Base-by-base conservation (phyloP, 441 rosid species). In the Pelargonium myrrhifolium region DNA sequence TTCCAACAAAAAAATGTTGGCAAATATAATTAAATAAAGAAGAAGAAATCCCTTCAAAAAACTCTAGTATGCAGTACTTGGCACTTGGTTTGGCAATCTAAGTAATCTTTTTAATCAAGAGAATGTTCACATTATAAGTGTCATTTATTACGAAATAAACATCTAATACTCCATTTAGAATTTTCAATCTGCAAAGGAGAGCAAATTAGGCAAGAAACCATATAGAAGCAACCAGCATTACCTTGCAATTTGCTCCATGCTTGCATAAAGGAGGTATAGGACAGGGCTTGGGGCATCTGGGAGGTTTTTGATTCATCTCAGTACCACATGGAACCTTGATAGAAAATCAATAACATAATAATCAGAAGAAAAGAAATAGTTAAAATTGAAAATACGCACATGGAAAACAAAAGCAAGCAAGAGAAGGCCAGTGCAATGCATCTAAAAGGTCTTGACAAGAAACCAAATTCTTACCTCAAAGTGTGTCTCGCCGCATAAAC, bases 321-420 rank as follows among this genome's bases (percentile, higher is more conserved):
- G 89, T 85, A 70, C 98, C 98, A 77, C 98, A 93, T 18, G 98
- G 97, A 80, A 93, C 98, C 97, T 93, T 45, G 51, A 45, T 14
- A 45, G 51, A 64, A 78, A 39, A 55, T 55, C 51, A 59, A 68
- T 4, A 64, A 20, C 31, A 43, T 9, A 66, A 76, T 35, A 68
- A 43, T 70, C 68, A 62, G 56, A 17, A 15, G 21, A 70, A 62
- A 15, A 4, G n/a, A 11, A 3, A 24, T 1, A n/a, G n/a, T n/a
- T n/a, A n/a, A 69, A 65, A 72, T 9, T 20, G 42, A 8, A 65
- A 55, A 71, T 53, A 62, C 0, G 39, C 49, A 53, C 62, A 45
- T 45, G 51, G n/a, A 45, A 12, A 45, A 45, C 51, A 45, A 11
- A 45, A 45, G 51, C 14, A n/a, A 45, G 51, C n/a, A 10, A 45